Percentiles rank a stretch among this genome's conserved stretches.
phyloP scores from a whole-genome alignment of 129 eudicot genomes.

The Pseudognaphalium luteoalbum region DNA sequence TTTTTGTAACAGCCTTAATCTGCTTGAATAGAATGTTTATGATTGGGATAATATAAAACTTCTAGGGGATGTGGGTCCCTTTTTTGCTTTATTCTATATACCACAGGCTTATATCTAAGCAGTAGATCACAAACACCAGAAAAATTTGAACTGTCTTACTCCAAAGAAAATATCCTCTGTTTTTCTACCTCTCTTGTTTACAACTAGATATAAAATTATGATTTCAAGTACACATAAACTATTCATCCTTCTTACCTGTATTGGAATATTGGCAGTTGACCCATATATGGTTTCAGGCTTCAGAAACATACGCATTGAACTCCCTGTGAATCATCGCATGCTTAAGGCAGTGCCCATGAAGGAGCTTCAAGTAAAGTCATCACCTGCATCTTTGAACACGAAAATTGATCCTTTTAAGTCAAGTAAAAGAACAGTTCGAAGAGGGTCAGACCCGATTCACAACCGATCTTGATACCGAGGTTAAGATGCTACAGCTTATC shows the following conservation, averaged over 20 bases:
- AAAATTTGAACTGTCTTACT: conserved; percentile 40
- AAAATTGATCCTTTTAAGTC: conserved; percentile 53
- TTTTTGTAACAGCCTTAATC: conserved; percentile 62
- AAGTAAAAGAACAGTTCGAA: conserved; percentile 68
- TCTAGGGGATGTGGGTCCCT: conserved; percentile 65
- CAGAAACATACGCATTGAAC: conserved; percentile 43
- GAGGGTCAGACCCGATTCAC: conserved; percentile 95
- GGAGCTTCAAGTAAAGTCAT: conserved; percentile 38
- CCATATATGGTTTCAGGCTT: conserved; percentile 50
- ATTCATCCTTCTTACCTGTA: conserved; percentile 50
- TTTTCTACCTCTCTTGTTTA: conserved; percentile 22
- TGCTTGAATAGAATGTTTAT: conserved; percentile 58
- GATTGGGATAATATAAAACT: conserved; percentile 78
- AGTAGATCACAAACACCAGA: conserved; percentile 37
- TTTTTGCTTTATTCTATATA: conserved; percentile 56
- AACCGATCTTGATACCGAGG: conserved; percentile 53
- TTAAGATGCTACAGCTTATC: conserved; percentile 24
- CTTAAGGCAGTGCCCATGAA: conserved; percentile 40
- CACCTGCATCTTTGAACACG: conserved; percentile 36
- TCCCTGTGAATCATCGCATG: conserved; percentile 27
- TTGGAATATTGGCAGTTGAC: conserved; percentile 52
- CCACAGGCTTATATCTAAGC: conserved; percentile 43
- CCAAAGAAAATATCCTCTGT: conserved; percentile 27
- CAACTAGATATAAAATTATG: conserved; percentile 44
- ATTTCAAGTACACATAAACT: conserved; percentile 35